Evolutionary conservation across 805 yeast genomes (phyloP).

Genomic region (Pichia ethanolica): DNA sequence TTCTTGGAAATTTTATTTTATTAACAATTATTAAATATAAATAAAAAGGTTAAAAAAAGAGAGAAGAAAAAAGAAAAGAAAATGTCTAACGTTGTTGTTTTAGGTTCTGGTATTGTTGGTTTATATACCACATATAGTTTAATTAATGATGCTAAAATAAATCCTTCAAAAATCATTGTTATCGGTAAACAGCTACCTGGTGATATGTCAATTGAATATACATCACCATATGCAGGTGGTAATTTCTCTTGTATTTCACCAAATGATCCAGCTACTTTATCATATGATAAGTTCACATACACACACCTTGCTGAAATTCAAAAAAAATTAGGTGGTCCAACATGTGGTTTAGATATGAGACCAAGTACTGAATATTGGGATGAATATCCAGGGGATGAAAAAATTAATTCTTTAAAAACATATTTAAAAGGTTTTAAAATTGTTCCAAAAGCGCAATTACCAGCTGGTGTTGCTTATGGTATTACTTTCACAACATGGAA

Average conservation of each 20-base stretch:
- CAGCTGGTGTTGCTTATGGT: conserved; percentile 50
- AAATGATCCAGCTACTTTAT: conserved; percentile 40
- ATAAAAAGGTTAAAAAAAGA: too few species aligned
- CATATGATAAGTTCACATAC: conserved; percentile 53
- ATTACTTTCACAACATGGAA: conserved; percentile 56
- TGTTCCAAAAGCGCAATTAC: conserved; percentile 34
- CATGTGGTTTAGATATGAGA: conserved; percentile 45
- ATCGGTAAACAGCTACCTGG: conserved; percentile 70
- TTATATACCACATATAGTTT: conserved; percentile 52
- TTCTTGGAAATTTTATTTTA: too few species aligned
- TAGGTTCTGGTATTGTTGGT: conserved; percentile 61
- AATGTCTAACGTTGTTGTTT: conserved; percentile 19
- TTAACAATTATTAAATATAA: too few species aligned
- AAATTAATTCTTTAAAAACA: conserved; percentile 38
- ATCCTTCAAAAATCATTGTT: conserved; percentile 41
- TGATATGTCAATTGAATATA: conserved; percentile 63
- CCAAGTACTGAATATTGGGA: conserved; percentile 59
- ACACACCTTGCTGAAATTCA: conserved; percentile 38
- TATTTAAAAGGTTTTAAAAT: conserved; percentile 43
- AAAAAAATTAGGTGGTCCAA: conserved; percentile 40
- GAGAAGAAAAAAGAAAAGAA: not conserved
- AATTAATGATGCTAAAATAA: conserved; percentile 33
- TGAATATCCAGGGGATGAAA: conserved; percentile 35
- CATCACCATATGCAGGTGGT: conserved; percentile 80
- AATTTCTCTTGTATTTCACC: conserved; percentile 57